phyloP scores from a whole-genome alignment of 352 stramenopile species.

The Phytophthora uliginosa region DNA sequence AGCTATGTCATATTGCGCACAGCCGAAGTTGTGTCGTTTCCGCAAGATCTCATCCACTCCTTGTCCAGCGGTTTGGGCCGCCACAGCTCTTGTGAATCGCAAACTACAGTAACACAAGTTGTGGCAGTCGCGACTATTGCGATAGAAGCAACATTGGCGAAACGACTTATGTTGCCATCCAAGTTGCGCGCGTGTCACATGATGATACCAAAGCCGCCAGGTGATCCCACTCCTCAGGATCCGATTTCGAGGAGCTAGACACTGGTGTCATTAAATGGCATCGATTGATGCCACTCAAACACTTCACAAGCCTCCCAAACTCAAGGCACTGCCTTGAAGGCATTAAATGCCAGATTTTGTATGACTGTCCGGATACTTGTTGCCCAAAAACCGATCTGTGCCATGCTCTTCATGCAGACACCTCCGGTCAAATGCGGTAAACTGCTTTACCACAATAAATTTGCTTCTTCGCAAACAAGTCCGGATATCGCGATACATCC shows the following conservation, averaged over 20 bases:
- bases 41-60: neutral
- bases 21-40: neutral
- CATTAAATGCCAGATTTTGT: too few relatives aligned
- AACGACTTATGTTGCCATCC: slow-evolving; percentile 2
- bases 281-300: neutral
- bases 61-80: neutral
- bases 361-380: too few relatives aligned
- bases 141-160: neutral
- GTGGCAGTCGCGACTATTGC: neutral
- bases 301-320: neutral
- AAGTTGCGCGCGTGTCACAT: slow-evolving; percentile 1
- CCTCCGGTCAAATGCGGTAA: neutral
- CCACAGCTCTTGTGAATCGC: too few relatives aligned
- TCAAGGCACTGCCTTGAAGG: too few relatives aligned
- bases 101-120: too few relatives aligned
- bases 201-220: slow-evolving; percentile 8
- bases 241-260: neutral
- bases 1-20: too few relatives aligned
- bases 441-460: neutral
- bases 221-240: slow-evolving; percentile 13
- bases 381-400: neutral
- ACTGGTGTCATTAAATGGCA: neutral
- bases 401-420: neutral
- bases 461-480: too few relatives aligned
- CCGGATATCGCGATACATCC: too few relatives aligned